Base-by-base conservation (phyloP, 129 eudicot species). In the Pseudognaphalium luteoalbum region DNA sequence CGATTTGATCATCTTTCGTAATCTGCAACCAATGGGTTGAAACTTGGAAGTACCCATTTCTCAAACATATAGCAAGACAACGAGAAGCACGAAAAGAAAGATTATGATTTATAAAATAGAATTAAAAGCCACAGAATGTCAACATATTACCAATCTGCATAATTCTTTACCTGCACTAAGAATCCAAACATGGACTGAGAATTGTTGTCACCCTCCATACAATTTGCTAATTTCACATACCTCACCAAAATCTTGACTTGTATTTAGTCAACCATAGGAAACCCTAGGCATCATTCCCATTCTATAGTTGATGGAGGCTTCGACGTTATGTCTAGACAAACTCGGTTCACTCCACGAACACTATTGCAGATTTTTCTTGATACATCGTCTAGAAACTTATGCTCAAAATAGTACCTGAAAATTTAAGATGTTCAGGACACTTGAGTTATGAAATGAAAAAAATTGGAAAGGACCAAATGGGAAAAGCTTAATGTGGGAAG, bases 231-330 rank as follows among this genome's bases (percentile, higher is more conserved):
- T 65, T 54, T 54, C 83, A 71, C 68, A 72, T 52, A 41, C 7
- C 37, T 22, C 25, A 21, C 17, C 68, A 22, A 32, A 28, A 33
- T 19, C 28, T 51, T 74, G 78, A 74, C 62, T 65, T 51, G 15
- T 29, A 7, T 5, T 10, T 32, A 54, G 74, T 76, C 61, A 76
- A 77, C 59, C 47, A 41, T 50, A n/a, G 22, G 65, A 72, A 34
- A 72, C 37, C 21, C 50, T 15, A 65, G 20, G 28, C 22, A 59
- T 80, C 75, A 94, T 84, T 94, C 96, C 96, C 98, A 94, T 79
- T 94, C 93, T 32, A 94, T 88, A 1, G 97, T 89, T 14, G 98
- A 85, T n/a, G 98, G 97, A 76, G 96, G 97, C 81, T 94, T 91
- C 17, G 97, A 94, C 70, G 97, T 94, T 17, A 94, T 91, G 77